These are phyloP conservation scores for Wickerhamomyces chambardii DNA, from an alignment of 805 yeast species.

Conservation along the genomic window DNA sequence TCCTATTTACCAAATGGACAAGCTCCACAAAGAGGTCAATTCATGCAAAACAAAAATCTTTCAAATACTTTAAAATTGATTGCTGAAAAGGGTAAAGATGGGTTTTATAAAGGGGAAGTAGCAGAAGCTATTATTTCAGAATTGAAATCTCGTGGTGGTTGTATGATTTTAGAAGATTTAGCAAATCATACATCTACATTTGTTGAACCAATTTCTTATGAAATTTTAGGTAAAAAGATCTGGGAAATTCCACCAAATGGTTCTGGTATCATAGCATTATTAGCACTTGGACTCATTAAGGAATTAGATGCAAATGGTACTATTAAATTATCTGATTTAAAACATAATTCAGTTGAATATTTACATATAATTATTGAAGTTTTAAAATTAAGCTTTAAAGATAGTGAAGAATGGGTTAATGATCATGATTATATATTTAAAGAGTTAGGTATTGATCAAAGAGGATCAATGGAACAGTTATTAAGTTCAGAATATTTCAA, in stretches of 20 bases:
- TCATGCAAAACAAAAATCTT: slow-evolving; percentile 39
- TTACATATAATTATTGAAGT: slow-evolving; percentile 62
- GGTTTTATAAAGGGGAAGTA: slow-evolving; percentile 62
- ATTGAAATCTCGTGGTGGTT: slow-evolving; percentile 44
- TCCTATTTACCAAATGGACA: slow-evolving; percentile 28
- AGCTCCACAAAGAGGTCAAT: slow-evolving; percentile 49
- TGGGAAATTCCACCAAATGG: slow-evolving; percentile 88
- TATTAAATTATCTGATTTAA: slow-evolving; percentile 29
- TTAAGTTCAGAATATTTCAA: slow-evolving; percentile 40
- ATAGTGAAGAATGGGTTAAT: slow-evolving; percentile 64
- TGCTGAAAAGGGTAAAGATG: slow-evolving; percentile 50
- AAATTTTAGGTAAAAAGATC: slow-evolving; percentile 42
- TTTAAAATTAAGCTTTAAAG: slow-evolving; percentile 65
- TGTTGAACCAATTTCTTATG: slow-evolving; percentile 54
- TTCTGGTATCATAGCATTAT: slow-evolving; percentile 68
- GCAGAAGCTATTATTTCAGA: slow-evolving; percentile 57
- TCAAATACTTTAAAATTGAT: slow-evolving; percentile 45
- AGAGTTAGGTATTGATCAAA: slow-evolving; percentile 21
- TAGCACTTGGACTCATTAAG: slow-evolving; percentile 59
- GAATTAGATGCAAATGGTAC: slow-evolving; percentile 38
- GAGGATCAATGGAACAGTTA: slow-evolving; percentile 28
- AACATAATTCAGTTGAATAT: slow-evolving; percentile 66
- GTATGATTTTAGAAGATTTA: slow-evolving; percentile 47
- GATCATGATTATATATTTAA: slow-evolving; percentile 40
- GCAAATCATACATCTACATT: slow-evolving; percentile 46